phyloP scores from a whole-genome alignment of 768 basidiomycete species.

The Boletus rubescentipes region DNA sequence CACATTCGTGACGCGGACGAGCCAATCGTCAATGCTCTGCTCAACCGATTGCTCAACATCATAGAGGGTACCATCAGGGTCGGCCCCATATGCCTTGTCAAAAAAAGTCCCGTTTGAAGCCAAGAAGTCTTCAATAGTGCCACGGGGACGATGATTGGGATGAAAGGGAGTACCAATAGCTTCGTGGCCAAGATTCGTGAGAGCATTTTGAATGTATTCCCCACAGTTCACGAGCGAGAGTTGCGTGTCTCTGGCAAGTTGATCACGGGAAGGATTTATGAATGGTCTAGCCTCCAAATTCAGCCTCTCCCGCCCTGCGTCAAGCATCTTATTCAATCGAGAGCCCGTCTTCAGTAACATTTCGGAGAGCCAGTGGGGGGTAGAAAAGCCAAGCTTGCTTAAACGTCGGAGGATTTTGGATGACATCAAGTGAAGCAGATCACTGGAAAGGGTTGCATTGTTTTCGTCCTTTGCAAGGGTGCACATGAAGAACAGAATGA shows the following conservation, averaged over 20 bases:
- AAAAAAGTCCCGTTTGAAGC: constrained; percentile 13
- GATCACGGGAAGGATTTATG: background rate
- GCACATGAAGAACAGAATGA: too few relatives aligned
- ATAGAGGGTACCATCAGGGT: constrained; percentile 24
- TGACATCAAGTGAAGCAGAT: too few relatives aligned
- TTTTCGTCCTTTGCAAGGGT: too few relatives aligned
- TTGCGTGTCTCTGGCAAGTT: background rate
- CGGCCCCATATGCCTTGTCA: background rate
- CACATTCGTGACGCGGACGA: constrained; percentile 10
- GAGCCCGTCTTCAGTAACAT: too few relatives aligned
- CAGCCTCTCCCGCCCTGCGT: background rate
- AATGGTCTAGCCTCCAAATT: background rate
- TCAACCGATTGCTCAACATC: constrained; percentile 39
- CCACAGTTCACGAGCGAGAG: background rate
- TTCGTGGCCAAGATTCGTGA: background rate
- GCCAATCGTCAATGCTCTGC: constrained; percentile 34
- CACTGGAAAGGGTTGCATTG: too few relatives aligned
- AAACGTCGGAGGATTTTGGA: too few relatives aligned
- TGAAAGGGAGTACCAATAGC: constrained; percentile 1
- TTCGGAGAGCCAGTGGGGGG: too few relatives aligned
- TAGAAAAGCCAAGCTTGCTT: too few relatives aligned
- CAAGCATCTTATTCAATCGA: too few relatives aligned
- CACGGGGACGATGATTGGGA: background rate
- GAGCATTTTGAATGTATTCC: background rate
- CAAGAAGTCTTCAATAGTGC: too few relatives aligned